Conservation (phyloP, 1,284 basidiomycete species). For the Malassezia arunalokei region DNA sequence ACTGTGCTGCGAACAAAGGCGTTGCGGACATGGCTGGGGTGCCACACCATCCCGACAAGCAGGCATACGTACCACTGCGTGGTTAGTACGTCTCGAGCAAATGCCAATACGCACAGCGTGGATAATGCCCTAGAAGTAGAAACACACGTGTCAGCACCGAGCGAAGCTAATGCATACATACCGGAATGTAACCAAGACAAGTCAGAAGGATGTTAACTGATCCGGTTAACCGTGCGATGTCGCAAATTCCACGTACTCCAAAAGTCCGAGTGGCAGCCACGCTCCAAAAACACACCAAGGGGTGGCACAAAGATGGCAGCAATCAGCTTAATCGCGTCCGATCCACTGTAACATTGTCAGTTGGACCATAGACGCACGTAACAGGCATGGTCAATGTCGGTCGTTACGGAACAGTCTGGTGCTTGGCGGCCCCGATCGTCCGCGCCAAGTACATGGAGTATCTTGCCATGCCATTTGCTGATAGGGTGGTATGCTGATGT, state of each 20-base stretch:
- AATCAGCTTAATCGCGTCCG: conserved; percentile 20
- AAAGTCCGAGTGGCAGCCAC: conserved; percentile 20
- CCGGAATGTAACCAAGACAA: conserved; percentile 14
- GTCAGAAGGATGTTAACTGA: conserved; percentile 14
- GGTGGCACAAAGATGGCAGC: conserved; percentile 24
- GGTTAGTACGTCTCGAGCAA: no score
- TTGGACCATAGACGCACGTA: conserved; percentile 2
- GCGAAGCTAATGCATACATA: background rate
- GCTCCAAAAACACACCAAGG: conserved; percentile 28
- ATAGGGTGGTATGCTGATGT: no score
- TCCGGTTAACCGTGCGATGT: background rate
- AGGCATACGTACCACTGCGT: no score
- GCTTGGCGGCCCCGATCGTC: no score
- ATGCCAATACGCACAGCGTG: conserved; percentile 12
- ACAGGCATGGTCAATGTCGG: conserved; percentile 6
- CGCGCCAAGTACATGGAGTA: no score
- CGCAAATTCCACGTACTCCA: conserved; percentile 5
- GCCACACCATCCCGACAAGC: no score
- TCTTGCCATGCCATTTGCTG: no score
- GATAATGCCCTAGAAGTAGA: conserved; percentile 11
- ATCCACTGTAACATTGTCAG: conserved; percentile 5
- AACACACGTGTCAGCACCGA: background rate
- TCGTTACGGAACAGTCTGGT: background rate
- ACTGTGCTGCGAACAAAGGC: background rate
- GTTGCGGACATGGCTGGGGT: no score